These are phyloP conservation scores for Elsinoe fawcettii DNA, from an alignment of 2,329 filamentous ascomycete species.

Conservation along the genomic window DNA sequence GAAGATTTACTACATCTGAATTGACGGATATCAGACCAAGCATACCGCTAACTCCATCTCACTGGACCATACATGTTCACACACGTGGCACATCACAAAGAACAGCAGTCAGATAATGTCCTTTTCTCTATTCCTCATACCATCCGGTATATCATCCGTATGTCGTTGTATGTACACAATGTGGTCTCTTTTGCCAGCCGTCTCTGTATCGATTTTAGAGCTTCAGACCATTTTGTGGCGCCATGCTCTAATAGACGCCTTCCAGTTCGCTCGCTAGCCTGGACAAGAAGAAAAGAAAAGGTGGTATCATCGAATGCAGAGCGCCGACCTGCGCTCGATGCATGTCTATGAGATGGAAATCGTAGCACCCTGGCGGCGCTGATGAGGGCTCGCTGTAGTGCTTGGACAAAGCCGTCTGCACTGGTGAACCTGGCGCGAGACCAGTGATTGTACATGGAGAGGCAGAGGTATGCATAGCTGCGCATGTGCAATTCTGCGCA, in stretches of 20 bases:
- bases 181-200: not conserved
- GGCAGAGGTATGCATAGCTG: too few relatives aligned
- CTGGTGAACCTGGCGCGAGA: not conserved
- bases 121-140: slow-evolving; percentile 7
- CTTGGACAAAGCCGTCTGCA: not conserved
- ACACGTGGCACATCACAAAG: not conserved
- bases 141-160: slow-evolving; percentile 1
- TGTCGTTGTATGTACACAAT: slow-evolving; percentile 11
- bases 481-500: too few relatives aligned
- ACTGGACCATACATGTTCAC: too few relatives aligned
- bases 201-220: not conserved
- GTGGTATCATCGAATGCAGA: slow-evolving; percentile 5
- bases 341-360: slow-evolving; percentile 2
- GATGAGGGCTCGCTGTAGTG: not conserved
- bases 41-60: too few relatives aligned
- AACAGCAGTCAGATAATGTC: not conserved
- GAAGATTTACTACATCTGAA: not conserved
- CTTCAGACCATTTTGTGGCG: not conserved
- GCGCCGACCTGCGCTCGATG: slow-evolving; percentile 6
- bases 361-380: not conserved
- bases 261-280: not conserved
- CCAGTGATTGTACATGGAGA: too few relatives aligned
- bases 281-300: not conserved
- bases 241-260: not conserved
- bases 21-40: not conserved